phyloP scores from a whole-genome alignment of 441 rosid species.

The Gossypium lobatum region DNA sequence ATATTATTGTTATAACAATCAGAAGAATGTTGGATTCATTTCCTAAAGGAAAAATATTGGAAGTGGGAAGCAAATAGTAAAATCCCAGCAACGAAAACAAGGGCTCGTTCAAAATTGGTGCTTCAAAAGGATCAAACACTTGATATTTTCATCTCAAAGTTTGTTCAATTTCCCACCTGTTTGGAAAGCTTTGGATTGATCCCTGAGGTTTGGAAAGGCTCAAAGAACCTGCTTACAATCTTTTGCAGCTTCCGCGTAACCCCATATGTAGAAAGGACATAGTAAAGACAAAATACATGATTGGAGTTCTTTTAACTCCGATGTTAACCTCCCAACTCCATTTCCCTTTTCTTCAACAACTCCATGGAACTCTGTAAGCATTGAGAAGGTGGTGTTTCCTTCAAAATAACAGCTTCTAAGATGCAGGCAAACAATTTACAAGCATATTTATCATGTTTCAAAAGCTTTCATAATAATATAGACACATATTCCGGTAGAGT shows the following conservation, averaged over 20 bases:
- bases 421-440: conserved; percentile 33
- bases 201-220: neutral
- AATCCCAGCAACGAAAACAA: no score
- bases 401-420: conserved; percentile 52
- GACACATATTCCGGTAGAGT: no score
- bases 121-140: no score
- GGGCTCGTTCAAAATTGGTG: no score
- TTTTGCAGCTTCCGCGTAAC: conserved; percentile 34
- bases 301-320: conserved; percentile 57
- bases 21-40: no score
- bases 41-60: no score
- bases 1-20: no score
- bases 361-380: conserved; percentile 66
- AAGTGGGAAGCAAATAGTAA: no score
- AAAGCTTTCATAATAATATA: neutral
- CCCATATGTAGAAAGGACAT: conserved; percentile 36
- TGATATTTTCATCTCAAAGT: no score
- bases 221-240: neutral
- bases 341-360: conserved; percentile 73
- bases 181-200: neutral
- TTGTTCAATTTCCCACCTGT: no score
- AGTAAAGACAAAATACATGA: conserved; percentile 63
- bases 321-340: conserved; percentile 64
- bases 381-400: conserved; percentile 59
- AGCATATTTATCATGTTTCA: neutral